A percentile compares a stretch with the other conserved stretches of the same genome.
Evolutionary conservation across 768 basidiomycete genomes (phyloP).

Genomic region (Calvatia gigantea): DNA sequence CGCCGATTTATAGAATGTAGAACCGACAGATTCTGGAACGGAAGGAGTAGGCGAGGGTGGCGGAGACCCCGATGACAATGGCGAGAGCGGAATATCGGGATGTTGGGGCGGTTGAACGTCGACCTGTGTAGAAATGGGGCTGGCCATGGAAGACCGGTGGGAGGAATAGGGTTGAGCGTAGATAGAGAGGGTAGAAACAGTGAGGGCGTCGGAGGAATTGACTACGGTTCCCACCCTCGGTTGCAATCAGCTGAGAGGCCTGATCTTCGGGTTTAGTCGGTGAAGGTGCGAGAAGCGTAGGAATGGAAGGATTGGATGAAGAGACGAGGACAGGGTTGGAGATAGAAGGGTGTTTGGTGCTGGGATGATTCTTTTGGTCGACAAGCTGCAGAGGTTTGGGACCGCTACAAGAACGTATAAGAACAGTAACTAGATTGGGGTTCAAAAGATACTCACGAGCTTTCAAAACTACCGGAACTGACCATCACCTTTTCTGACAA

Average conservation of each 20-base stretch:
- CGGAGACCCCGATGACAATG: background rate
- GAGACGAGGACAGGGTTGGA: background rate
- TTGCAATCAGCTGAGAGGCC: background rate
- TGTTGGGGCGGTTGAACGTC: background rate
- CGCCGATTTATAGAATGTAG: background rate
- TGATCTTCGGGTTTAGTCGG: background rate
- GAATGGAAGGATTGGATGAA: background rate
- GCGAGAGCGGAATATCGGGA: background rate
- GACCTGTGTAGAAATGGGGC: background rate
- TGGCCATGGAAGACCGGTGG: background rate
- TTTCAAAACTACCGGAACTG: background rate
- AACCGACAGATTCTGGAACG: background rate
- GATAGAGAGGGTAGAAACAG: conserved; percentile 15
- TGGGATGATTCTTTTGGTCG: background rate
- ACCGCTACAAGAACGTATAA: background rate
- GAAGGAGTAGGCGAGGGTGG: background rate
- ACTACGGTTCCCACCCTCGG: background rate
- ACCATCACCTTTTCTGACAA: too few relatives aligned
- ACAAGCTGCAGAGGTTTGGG: background rate
- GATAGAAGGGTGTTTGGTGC: background rate
- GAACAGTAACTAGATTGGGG: background rate
- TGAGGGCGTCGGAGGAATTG: conserved; percentile 3
- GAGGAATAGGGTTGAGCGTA: conserved; percentile 2
- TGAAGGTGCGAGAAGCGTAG: background rate
- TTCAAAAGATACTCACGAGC: background rate